These are phyloP conservation scores for Harringtonia lauricola DNA, from an alignment of 2,329 filamentous ascomycete genomes.

Conservation along the genomic window DNA sequence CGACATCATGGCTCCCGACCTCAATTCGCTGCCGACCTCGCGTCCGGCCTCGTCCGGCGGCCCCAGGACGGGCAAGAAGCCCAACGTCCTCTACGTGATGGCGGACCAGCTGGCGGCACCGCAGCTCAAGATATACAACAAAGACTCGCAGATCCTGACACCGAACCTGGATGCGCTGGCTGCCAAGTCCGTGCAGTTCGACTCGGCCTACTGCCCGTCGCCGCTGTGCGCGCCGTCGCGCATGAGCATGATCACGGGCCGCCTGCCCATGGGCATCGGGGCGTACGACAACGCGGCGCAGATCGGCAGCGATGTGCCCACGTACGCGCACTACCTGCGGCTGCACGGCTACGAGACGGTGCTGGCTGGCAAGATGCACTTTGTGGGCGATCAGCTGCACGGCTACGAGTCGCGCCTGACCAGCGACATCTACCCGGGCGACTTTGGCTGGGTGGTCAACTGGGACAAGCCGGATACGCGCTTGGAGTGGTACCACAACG, in stretches of 20 bases:
- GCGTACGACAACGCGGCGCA: constrained; percentile 87
- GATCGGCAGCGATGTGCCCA: constrained; percentile 73
- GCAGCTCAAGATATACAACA: constrained; percentile 84
- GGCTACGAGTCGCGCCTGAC: constrained; percentile 88
- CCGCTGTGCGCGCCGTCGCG: constrained; percentile 86
- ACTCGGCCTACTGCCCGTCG: constrained; percentile 89
- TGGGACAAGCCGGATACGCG: constrained; percentile 84
- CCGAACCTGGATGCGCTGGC: constrained; percentile 81
- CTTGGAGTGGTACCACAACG: constrained; percentile 94
- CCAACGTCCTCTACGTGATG: constrained; percentile 90
- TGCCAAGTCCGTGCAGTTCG: constrained; percentile 74
- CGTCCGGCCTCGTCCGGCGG: constrained; percentile 17
- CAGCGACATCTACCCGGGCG: constrained; percentile 90
- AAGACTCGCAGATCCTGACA: constrained; percentile 79
- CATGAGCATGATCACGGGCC: constrained; percentile 89
- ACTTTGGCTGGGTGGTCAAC: constrained; percentile 90
- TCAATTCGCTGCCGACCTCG: constrained; percentile 58
- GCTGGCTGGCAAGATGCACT: constrained; percentile 94
- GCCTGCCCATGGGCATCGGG: constrained; percentile 82
- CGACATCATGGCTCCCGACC: constrained; percentile 54
- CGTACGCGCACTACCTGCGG: constrained; percentile 86
- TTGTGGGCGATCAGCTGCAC: constrained; percentile 88
- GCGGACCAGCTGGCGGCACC: constrained; percentile 90
- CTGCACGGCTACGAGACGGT: constrained; percentile 80
- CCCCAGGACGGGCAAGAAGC: constrained; percentile 27